These are phyloP conservation scores for Neonectria magnoliae DNA, from an alignment of 2,329 filamentous ascomycete genomes.

Conservation along the genomic window DNA sequence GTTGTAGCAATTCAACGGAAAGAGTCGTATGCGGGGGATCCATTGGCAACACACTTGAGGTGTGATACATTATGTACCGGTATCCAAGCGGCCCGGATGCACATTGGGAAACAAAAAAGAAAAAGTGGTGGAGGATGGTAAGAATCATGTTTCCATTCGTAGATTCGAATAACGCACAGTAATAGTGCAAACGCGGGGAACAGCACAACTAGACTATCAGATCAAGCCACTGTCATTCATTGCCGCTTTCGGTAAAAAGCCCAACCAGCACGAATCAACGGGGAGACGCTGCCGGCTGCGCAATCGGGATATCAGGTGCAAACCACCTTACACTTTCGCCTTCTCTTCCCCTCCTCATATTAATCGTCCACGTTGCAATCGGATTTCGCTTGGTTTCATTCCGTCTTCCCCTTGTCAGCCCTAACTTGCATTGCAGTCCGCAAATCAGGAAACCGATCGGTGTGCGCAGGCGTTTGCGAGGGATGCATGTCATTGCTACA, in stretches of 20 bases:
- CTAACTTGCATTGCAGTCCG: slow-evolving; percentile 16
- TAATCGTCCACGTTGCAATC: slow-evolving; percentile 23
- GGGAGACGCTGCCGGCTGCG: slow-evolving; percentile 1
- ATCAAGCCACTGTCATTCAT: neutral
- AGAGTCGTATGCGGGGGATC: neutral
- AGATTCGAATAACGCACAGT: neutral
- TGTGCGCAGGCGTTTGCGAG: neutral
- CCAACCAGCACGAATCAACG: neutral
- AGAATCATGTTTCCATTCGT: neutral
- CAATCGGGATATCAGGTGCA: slow-evolving; percentile 17
- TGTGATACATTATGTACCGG: neutral
- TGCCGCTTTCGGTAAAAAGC: neutral
- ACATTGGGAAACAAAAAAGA: neutral
- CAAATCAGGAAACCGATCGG: slow-evolving; percentile 1
- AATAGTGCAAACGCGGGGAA: slow-evolving; percentile 9
- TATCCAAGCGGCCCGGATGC: neutral
- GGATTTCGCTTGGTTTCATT: slow-evolving; percentile 1
- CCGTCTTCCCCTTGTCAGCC: slow-evolving; percentile 27
- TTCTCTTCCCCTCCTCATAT: slow-evolving; percentile 25
- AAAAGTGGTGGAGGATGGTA: neutral
- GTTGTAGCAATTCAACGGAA: neutral
- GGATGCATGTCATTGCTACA: slow-evolving; percentile 5
- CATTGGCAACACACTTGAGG: neutral
- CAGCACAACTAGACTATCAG: neutral
- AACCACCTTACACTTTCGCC: slow-evolving; percentile 4